These are phyloP conservation scores for Naganishia kalamii DNA, from an alignment of 768 basidiomycete species.

Conservation along the genomic window DNA sequence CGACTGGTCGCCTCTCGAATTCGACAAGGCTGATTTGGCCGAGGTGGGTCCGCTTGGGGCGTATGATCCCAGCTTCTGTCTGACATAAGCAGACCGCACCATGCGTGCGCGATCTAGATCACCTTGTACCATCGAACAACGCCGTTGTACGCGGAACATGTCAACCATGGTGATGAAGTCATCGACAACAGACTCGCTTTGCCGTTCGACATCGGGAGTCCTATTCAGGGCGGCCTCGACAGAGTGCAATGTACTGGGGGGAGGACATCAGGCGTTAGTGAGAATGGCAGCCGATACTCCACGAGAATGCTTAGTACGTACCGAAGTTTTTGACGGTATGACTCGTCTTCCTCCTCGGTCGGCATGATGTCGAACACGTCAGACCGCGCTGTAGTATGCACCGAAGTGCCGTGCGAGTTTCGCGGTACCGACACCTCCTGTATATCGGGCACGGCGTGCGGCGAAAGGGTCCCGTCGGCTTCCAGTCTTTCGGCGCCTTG, in stretches of 20 bases:
- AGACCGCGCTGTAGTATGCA: neutral
- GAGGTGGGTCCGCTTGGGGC: neutral
- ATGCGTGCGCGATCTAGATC: neutral
- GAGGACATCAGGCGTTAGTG: neutral
- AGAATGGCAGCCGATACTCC: neutral
- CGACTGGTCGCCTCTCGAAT: neutral
- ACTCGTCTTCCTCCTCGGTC: neutral
- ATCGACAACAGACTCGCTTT: neutral
- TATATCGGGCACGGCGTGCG: too few species aligned
- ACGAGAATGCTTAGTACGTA: neutral
- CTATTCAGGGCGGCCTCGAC: neutral
- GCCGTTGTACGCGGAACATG: neutral
- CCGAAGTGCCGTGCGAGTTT: neutral
- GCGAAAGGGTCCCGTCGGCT: neutral
- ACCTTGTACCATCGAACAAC: neutral
- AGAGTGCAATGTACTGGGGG: neutral
- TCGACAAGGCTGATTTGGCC: neutral
- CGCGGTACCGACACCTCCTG: neutral
- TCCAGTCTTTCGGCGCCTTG: neutral
- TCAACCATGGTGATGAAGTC: neutral
- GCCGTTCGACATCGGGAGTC: neutral
- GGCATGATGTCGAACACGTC: neutral
- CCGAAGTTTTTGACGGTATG: neutral
- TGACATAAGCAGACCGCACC: neutral
- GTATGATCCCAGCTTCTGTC: neutral